Evolutionary conservation across 108 stramenopile species (phyloP).

Genomic region (Nannochloropsis gaditana): DNA sequence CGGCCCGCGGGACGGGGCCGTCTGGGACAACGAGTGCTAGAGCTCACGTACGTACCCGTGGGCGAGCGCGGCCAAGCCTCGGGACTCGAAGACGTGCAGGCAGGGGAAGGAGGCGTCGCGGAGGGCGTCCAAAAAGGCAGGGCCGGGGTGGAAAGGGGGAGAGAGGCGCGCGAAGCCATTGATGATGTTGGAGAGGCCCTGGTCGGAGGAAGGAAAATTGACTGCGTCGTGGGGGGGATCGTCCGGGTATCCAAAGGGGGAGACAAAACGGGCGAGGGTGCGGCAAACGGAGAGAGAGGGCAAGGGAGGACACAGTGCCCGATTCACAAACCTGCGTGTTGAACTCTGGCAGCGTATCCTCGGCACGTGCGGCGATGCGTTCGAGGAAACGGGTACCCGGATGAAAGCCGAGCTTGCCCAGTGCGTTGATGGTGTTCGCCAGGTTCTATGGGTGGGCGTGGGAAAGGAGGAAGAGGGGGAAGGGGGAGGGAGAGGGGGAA

Average conservation of each 20-base stretch:
- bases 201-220: neutral
- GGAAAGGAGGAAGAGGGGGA: neutral
- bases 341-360: neutral
- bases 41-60: neutral
- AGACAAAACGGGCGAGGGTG: neutral
- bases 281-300: neutral
- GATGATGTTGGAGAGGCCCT: neutral
- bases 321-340: neutral
- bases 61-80: neutral
- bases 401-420: constrained; percentile 4
- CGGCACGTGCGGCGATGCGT: neutral
- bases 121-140: neutral
- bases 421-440: neutral
- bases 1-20: neutral
- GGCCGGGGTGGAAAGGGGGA: neutral
- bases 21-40: neutral
- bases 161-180: neutral
- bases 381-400: neutral
- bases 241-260: neutral
- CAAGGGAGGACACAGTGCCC: neutral
- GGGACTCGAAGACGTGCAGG: neutral
- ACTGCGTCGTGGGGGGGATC: neutral
- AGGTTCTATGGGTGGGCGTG: neutral
- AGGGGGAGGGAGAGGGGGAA: neutral
- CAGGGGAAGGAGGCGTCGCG: neutral